phyloP scores from a whole-genome alignment of 2,329 filamentous ascomycete genomes.

The Botrytis pseudocinerea region DNA sequence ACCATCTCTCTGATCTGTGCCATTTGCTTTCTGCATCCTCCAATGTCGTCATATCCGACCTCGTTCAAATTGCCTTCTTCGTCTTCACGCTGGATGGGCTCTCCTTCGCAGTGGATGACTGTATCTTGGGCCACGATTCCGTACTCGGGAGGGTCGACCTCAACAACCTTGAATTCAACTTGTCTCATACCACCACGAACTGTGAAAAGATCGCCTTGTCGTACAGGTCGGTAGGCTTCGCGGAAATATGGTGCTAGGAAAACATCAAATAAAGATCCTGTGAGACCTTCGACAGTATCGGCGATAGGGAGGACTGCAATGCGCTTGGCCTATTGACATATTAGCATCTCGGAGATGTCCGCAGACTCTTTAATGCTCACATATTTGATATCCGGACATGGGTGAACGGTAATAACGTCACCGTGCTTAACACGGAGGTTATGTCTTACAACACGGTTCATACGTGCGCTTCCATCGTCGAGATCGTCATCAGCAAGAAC shows the following conservation, averaged over 20 bases:
- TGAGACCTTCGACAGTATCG: slow-evolving; percentile 96
- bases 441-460: slow-evolving; percentile 98
- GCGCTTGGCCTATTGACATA: slow-evolving; percentile 76
- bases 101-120: slow-evolving; percentile 97
- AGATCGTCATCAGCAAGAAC: slow-evolving; percentile 97
- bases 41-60: slow-evolving; percentile 98
- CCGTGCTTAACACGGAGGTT: slow-evolving; percentile 98
- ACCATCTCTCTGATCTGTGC: slow-evolving; percentile 99
- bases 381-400: slow-evolving; percentile 99
- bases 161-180: slow-evolving; percentile 99
- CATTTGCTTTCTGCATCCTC: slow-evolving; percentile 99
- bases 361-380: slow-evolving; percentile 56
- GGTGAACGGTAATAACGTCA: slow-evolving; percentile 94
- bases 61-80: slow-evolving; percentile 99
- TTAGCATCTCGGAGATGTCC: slow-evolving; percentile 31
- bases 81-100: slow-evolving; percentile 95
- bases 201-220: slow-evolving; percentile 97
- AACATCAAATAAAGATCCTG: slow-evolving; percentile 96
- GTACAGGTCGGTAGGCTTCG: slow-evolving; percentile 95
- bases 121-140: slow-evolving; percentile 99
- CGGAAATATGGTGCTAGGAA: slow-evolving; percentile 99
- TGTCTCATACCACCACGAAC: slow-evolving; percentile 97
- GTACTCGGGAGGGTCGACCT: slow-evolving; percentile 97
- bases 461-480: slow-evolving; percentile 93
- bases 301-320: slow-evolving; percentile 98